These are phyloP conservation scores for Saccharomyces kudriavzevii DNA, from an alignment of 805 yeast species.

Conservation along the genomic window DNA sequence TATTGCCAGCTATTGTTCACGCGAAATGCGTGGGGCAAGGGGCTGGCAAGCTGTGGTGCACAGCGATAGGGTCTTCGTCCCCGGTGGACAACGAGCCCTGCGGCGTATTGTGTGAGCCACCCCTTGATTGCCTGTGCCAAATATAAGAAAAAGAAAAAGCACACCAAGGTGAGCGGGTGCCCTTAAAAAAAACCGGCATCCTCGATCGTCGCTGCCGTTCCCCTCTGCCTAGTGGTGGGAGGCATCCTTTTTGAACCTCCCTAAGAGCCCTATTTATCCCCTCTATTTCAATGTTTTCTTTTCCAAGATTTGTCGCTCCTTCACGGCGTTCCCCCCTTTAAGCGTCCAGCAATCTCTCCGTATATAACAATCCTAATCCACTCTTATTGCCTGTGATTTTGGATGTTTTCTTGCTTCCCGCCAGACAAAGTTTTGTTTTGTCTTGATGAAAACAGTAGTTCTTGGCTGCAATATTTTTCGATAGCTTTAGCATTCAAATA, in stretches of 20 bases:
- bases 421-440: neutral
- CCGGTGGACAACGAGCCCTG: neutral
- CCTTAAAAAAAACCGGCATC: neutral
- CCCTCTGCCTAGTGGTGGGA: neutral
- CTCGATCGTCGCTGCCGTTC: neutral
- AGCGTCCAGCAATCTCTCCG: neutral
- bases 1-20: neutral
- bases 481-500: neutral
- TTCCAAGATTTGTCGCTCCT: neutral
- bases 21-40: neutral
- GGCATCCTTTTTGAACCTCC: neutral
- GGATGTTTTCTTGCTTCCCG: neutral
- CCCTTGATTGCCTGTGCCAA: neutral
- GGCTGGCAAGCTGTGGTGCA: neutral
- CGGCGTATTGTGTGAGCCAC: neutral
- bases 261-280: neutral
- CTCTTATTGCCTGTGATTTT: neutral
- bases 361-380: neutral
- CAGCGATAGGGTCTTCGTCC: neutral
- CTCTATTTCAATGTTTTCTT: neutral
- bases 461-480: neutral
- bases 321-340: neutral
- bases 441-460: neutral
- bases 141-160: neutral
- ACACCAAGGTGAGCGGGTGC: neutral